A percentile compares a stretch with the other conserved stretches of the same genome.
These are phyloP conservation scores for Neurospora sp. DNA, from an alignment of 495 filamentous ascomycete genomes.

Conservation along the genomic window DNA sequence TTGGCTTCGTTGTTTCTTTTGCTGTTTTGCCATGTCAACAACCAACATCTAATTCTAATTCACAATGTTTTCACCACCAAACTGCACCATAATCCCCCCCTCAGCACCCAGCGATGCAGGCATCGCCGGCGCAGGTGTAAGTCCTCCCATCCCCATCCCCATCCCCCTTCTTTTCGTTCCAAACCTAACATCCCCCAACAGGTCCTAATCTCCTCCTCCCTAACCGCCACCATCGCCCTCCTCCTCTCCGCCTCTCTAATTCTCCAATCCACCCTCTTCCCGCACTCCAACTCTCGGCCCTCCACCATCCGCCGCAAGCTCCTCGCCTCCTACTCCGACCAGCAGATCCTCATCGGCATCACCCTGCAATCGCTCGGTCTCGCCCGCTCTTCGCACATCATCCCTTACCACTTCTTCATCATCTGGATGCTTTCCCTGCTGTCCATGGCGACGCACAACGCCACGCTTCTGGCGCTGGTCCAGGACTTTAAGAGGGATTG, in stretches of 20 bases:
- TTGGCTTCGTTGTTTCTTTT: neutral
- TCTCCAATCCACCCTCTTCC: constrained; percentile 20
- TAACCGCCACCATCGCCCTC: constrained; percentile 40
- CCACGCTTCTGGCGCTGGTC: constrained; percentile 44
- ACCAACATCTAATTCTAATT: neutral
- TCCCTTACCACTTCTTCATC: constrained; percentile 53
- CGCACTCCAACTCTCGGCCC: constrained; percentile 18
- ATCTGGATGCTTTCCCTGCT: constrained; percentile 51
- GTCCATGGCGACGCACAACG: constrained; percentile 48
- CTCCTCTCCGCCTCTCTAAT: constrained; percentile 39
- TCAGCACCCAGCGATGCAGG: constrained; percentile 41
- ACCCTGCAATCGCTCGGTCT: constrained; percentile 47
- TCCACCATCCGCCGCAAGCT: constrained; percentile 43
- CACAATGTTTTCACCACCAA: constrained; percentile 17
- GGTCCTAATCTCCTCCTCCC: constrained; percentile 51
- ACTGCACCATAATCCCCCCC: constrained; percentile 38
- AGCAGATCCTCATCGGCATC: constrained; percentile 52
- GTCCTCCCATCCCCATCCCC: constrained; percentile 6
- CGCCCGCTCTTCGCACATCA: constrained; percentile 36
- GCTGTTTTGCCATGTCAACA: neutral
- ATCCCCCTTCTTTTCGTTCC: neutral
- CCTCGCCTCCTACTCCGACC: constrained; percentile 47
- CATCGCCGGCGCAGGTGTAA: constrained; percentile 48
- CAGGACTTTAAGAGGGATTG: constrained; percentile 51
- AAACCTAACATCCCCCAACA: constrained; percentile 7